Conservation (phyloP, 192 early-diverging fungal species). For the Phycomyces nitens region DNA sequence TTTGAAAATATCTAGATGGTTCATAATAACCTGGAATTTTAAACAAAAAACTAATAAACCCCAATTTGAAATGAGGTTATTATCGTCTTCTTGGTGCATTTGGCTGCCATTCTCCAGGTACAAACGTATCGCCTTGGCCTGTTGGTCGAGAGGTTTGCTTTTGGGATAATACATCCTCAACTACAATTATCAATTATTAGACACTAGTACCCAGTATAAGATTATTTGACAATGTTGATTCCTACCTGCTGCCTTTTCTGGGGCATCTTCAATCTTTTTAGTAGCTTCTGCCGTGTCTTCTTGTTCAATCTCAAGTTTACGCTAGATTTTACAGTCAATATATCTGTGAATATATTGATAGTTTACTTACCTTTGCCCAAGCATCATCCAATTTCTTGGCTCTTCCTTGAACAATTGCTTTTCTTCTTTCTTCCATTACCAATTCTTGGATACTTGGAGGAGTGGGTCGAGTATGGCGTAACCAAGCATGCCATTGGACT, state of each 20-base stretch:
- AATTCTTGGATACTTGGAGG: conserved; percentile 27
- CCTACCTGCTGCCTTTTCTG: background rate
- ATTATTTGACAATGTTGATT: background rate
- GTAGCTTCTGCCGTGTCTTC: background rate
- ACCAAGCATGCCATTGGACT: conserved; percentile 41
- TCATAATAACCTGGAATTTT: no score
- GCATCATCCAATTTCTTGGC: conserved; percentile 31
- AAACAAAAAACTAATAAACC: no score
- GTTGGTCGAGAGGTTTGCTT: conserved; percentile 14
- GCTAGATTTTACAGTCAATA: background rate
- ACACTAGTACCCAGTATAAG: background rate
- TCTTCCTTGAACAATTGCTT: conserved; percentile 19
- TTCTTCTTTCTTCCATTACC: conserved; percentile 17
- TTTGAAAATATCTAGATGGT: no score
- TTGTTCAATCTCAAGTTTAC: conserved; percentile 17
- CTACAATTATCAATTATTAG: background rate
- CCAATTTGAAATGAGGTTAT: background rate
- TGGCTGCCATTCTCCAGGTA: conserved; percentile 30
- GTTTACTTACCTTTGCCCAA: conserved; percentile 18
- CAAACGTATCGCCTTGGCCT: conserved; percentile 29
- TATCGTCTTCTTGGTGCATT: background rate
- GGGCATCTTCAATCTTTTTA: background rate
- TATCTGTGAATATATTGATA: background rate
- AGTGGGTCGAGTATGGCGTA: conserved; percentile 27
- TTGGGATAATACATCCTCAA: background rate